Percentiles rank a stretch among this genome's conserved stretches.
phyloP scores from a whole-genome alignment of 1,284 basidiomycete genomes.

The Apiotrichum mycotoxinovorans region DNA sequence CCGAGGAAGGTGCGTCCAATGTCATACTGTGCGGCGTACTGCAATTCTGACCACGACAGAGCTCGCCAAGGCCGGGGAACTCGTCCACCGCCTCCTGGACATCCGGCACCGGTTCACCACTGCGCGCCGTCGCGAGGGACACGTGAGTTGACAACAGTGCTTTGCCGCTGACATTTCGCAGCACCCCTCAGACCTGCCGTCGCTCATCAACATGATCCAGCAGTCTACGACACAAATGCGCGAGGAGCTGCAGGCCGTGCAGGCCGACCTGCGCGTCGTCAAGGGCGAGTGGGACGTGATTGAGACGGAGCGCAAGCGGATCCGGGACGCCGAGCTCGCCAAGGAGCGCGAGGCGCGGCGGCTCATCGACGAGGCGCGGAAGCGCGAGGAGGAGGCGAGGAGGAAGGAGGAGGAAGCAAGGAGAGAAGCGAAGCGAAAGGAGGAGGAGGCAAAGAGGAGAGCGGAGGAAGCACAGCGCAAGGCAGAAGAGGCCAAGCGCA shows the following conservation, averaged over 20 bases:
- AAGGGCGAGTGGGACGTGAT: constrained; percentile 19
- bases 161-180: constrained; percentile 15
- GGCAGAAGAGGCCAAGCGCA: constrained; percentile 12
- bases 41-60: constrained; percentile 14
- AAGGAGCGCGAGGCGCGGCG: constrained; percentile 5
- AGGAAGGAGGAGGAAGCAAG: constrained; percentile 11
- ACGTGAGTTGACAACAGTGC: constrained; percentile 24
- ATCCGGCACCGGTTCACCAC: constrained; percentile 32
- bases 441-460: constrained; percentile 6
- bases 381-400: constrained; percentile 16
- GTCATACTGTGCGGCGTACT: neutral
- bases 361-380: constrained; percentile 1
- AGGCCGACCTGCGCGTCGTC: constrained; percentile 19
- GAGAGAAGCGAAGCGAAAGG: constrained; percentile 13
- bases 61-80: constrained; percentile 7
- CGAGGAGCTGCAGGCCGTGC: constrained; percentile 29
- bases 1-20: constrained; percentile 13
- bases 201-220: constrained; percentile 31
- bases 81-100: constrained; percentile 23
- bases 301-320: constrained; percentile 15
- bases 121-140: constrained; percentile 28
- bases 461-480: neutral
- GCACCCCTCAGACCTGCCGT: constrained; percentile 33
- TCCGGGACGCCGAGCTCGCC: constrained; percentile 10
- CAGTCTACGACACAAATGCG: constrained; percentile 26